phyloP scores from a whole-genome alignment of 2,329 filamentous ascomycete genomes.

The Cladosporium sp. region DNA sequence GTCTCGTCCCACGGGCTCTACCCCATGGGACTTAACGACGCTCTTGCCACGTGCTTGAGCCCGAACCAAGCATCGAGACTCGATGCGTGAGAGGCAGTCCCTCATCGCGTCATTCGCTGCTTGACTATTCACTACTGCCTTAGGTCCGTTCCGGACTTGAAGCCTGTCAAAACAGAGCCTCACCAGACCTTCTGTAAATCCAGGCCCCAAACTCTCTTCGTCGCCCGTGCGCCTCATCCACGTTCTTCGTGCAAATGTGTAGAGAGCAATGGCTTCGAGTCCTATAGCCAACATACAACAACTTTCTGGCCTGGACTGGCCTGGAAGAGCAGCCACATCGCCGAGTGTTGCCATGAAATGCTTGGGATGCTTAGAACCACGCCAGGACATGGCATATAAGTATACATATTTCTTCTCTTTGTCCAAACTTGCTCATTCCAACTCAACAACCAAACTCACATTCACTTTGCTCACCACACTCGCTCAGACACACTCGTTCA shows the following conservation, averaged over 20 bases:
- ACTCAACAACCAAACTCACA: constrained; percentile 1
- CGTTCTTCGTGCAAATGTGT: not conserved
- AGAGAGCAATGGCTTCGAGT: not conserved
- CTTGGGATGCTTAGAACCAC: not conserved
- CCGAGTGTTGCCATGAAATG: not conserved
- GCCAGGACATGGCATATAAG: no score
- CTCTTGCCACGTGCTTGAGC: no score
- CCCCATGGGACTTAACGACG: no score
- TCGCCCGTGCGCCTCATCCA: not conserved
- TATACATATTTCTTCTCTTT: not conserved
- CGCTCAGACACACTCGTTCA: not conserved
- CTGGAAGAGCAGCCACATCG: constrained; percentile 1
- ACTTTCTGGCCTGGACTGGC: not conserved
- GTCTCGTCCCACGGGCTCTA: no score
- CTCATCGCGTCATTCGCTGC: no score
- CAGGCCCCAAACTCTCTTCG: not conserved
- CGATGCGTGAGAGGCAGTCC: no score
- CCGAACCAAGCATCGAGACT: no score
- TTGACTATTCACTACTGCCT: no score
- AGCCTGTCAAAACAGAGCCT: not conserved
- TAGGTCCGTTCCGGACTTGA: not conserved
- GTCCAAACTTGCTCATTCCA: constrained; percentile 5
- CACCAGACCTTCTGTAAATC: no score
- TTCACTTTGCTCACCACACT: no score
- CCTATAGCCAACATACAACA: not conserved